Evolutionary conservation across 768 basidiomycete species (phyloP), one percentile per base, ranked within the genome.

Genomic region (Suillus bovinus): DNA sequence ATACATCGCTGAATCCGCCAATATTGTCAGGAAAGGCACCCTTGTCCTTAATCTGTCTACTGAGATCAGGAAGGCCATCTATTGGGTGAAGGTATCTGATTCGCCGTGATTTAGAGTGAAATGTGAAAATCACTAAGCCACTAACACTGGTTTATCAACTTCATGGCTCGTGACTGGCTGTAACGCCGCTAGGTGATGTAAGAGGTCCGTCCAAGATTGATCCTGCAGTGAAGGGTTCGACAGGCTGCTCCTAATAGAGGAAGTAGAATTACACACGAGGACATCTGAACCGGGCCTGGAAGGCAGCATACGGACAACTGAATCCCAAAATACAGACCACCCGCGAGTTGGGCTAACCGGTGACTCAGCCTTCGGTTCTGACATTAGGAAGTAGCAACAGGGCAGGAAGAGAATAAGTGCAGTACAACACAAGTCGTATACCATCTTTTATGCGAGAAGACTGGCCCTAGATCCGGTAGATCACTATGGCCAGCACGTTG

Each of bases 1-100:
- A 82, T 20, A 81, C 74, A 66, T 82, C 81, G 16, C 78, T 76
- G 64, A 79, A 81, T 13, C 80, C 81, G 9, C 81, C 81, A 63
- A 77, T 77, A 0, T 78, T 78, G 52, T 74, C 71, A 2, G 80
- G 20, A 29, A 49, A 66, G 41, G 68, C 69, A 13, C 72, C 76
- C 44, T 74, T 70, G 52, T 70, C 68, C 24, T 8, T 61, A 5
- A 61, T 61, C 22, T 61, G 58, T 7, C 61, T 58, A 61, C 57
- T 60, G 14, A 61, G 61, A 33, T 61, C 58, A 60, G 22, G 22
- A 39, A 56, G 36, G 24, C 36, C 55, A 2, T 56, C 55, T 10
- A 39, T 56, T 10, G 5, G 24, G 36, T 27, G 36, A 9, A 56
- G 2, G 17, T 13, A 7, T 39, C 55, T 56, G 17, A 56, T 56